Evolutionary conservation across 768 basidiomycete genomes (phyloP), one percentile per base, ranked within the genome.

Genomic region (Hortiboletus flavorubellus): DNA sequence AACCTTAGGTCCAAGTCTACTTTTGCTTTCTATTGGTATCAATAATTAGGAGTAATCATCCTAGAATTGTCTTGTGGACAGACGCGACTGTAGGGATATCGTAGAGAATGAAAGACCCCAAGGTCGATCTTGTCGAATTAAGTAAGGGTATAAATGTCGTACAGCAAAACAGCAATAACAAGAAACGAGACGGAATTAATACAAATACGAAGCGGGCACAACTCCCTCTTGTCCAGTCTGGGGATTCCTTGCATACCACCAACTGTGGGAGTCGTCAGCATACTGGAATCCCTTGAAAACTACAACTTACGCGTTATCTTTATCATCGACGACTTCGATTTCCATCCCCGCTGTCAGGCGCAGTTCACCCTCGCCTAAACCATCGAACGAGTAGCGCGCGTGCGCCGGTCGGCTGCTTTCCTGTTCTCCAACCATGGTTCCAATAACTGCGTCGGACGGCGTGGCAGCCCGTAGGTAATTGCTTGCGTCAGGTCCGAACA

Each of bases 211-310:
- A 40, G 92, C 89, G 9, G 94, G 94, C 47, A 97, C 90, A 33
- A 95, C 89, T 12, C 94, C 94, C 73, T 95, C 91, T 46, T 78
- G 81, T 9, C 93, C 90, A 45, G 87, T 86, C 49, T 81, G 80
- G 21, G 82, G 75, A 69, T 95, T 91, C 33, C 92, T 82, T 49
- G 87, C 91, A 65, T 90, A 95, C 94, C 93, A 97, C 94, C 94
- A 98, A 44, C 93, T 93, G 56, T 50, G 46, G 52, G 55, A 11
- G 21, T 41, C 37, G 30, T 72, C 35, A 71, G 26, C 30, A 51
- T 16, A 5, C 7, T 7, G 26, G 8, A 30, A 8, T 8, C 5
- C 4, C 21, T 34, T 8, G 3, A 18, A 18, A 53, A 41, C 0
- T 15, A 26, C 21, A 16, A 81, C 88, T 64, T 72, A 91, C 88